Evolutionary conservation across 495 filamentous ascomycete genomes (phyloP), one percentile per base, ranked within the genome.

Genomic region (Filosporella fistucella): DNA sequence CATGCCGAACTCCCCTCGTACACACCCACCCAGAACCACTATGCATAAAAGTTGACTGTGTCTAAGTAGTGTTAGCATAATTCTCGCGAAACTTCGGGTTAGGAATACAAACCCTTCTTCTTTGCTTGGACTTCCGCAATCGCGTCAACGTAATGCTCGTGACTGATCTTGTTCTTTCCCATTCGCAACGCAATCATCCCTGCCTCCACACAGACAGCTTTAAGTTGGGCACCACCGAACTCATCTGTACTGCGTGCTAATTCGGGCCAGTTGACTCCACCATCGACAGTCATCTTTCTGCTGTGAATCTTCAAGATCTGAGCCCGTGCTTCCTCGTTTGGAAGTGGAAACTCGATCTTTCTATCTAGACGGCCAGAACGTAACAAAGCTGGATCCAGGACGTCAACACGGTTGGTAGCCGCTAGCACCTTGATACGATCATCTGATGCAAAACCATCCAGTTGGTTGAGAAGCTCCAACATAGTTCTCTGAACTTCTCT

Each of bases 111-210:
- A n/a, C n/a, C 54, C 41, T 91, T 95, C 88, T 96, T 96, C 86
- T 96, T 97, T 39, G 89, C 83, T 66, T 95, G 89, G 56, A 98
- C 93, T 65, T 99, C 93, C 17, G 88, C 75, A 61, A 99, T 97
- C 42, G 93, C 93, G 78, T 99, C 93, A 20, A 99, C 93, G 65
- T 97, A 99, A 69, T 99, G 90, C 74, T 99, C 93, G 58, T 99
- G 93, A 47, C 84, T 84, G 54, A 99, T 88, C 79, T 96, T 95
- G 65, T 78, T 86, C 76, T 88, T 85, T 24, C 93, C 93, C 67
- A 84, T 86, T 46, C 93, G 78, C 55, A 99, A 71, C 16, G 93
- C 93, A 70, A 99, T 99, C 93, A 99, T 99, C 64, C 93, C 93
- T 23, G 93, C 93, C 68, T 99, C 93, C 30, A 99, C 93, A 64